Evolutionary conservation across 2,329 filamentous ascomycete genomes (phyloP).

Genomic region (Atkinsonella texensis): DNA sequence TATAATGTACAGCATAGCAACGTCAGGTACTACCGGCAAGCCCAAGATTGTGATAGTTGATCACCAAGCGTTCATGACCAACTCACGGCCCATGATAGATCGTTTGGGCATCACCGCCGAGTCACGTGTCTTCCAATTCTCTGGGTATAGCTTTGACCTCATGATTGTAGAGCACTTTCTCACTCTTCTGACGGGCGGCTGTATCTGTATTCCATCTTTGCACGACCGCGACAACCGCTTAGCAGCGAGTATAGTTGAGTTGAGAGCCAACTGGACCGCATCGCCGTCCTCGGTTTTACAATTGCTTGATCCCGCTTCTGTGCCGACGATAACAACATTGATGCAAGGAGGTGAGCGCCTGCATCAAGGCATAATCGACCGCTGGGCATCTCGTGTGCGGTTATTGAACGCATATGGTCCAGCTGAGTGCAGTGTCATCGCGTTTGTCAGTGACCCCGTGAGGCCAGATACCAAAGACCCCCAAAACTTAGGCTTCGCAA

Average conservation of each 20-base stretch:
- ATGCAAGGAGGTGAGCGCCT: background rate
- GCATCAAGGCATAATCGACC: background rate
- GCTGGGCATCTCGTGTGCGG: background rate
- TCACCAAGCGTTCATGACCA: background rate
- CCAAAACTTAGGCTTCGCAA: slow-evolving; percentile 11
- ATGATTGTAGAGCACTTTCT: slow-evolving; percentile 1
- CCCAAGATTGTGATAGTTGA: background rate
- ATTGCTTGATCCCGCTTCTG: background rate
- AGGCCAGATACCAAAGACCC: slow-evolving; percentile 12
- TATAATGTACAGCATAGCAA: background rate
- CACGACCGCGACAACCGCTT: background rate
- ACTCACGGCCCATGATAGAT: background rate
- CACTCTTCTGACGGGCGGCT: background rate
- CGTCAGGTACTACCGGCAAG: background rate
- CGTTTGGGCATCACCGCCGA: background rate
- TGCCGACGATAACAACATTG: background rate
- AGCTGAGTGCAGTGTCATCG: background rate
- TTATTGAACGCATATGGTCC: background rate
- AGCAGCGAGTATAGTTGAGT: background rate
- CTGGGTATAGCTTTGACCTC: slow-evolving; percentile 1
- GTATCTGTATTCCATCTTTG: slow-evolving; percentile 1
- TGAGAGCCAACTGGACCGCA: background rate
- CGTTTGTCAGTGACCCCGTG: background rate
- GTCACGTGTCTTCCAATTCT: slow-evolving; percentile 3
- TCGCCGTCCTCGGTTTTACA: background rate